Percentiles rank a stretch among this genome's conserved stretches.
phyloP scores from a whole-genome alignment of 306 rosid genomes.

The Casuarina cunninghamiana region DNA sequence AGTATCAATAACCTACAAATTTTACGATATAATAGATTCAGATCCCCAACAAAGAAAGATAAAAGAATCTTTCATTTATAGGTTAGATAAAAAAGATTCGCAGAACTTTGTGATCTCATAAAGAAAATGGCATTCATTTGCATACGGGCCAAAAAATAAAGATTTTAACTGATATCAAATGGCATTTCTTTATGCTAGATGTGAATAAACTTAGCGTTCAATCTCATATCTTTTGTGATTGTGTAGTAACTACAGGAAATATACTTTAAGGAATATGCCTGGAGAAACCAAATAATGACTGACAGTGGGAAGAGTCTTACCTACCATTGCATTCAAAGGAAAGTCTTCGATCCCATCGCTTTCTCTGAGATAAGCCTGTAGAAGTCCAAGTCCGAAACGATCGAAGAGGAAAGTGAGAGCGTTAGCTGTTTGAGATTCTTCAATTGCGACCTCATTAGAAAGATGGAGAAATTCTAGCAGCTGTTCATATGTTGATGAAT shows the following conservation, averaged over 20 bases:
- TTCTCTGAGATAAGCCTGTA: constrained; percentile 82
- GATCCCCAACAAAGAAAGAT: constrained; percentile 17
- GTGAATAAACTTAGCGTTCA: not conserved
- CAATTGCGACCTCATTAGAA: constrained; percentile 63
- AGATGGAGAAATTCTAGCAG: constrained; percentile 70
- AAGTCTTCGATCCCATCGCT: constrained; percentile 55
- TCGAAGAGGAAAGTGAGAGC: constrained; percentile 79
- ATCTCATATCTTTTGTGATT: not conserved
- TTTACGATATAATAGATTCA: constrained; percentile 26
- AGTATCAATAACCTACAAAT: constrained; percentile 71
- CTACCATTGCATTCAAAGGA: constrained; percentile 94
- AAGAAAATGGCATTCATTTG: not conserved
- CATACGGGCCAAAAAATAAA: not conserved
- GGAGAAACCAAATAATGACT: not conserved
- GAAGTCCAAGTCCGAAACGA: constrained; percentile 79
- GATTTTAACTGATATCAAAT: not conserved
- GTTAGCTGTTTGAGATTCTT: constrained; percentile 69
- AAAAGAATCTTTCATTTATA: not conserved
- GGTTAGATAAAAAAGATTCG: not conserved
- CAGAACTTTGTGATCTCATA: not conserved
- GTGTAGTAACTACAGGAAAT: constrained; percentile 10
- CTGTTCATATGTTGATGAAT: constrained; percentile 77
- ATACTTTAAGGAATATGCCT: not conserved
- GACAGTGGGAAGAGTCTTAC: constrained; percentile 59
- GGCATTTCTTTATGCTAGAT: not conserved